These are phyloP conservation scores for Globisporangium viniferum DNA, from an alignment of 352 stramenopile genomes.

Conservation along the genomic window DNA sequence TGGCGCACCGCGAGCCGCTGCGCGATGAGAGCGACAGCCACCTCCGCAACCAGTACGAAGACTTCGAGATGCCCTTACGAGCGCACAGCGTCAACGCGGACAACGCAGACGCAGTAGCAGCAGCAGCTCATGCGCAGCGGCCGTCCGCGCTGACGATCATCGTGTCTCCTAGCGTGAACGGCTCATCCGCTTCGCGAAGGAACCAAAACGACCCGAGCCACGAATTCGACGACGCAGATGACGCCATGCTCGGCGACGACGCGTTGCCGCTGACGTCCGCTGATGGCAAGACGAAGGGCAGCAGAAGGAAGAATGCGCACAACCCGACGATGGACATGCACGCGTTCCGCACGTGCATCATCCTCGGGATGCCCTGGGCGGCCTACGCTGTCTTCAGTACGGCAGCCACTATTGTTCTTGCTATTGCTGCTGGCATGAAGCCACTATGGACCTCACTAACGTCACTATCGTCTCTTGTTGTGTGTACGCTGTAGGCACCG, in stretches of 20 bases:
- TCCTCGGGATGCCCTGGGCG: conserved; percentile 71
- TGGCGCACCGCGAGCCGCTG: not conserved
- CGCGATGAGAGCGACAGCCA: not conserved
- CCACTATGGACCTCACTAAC: not conserved
- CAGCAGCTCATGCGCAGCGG: not conserved
- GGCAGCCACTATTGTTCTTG: not conserved
- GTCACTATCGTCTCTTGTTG: not conserved
- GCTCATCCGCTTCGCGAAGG: not conserved
- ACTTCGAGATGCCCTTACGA: not conserved
- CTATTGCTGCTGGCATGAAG: not conserved
- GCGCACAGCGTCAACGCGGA: not conserved
- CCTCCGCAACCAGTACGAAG: not conserved
- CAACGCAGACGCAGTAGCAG: not conserved
- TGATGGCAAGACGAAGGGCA: not conserved
- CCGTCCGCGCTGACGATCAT: conserved; percentile 7
- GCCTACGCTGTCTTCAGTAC: conserved; percentile 69
- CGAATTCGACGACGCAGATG: not conserved
- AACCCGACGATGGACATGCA: conserved; percentile 14
- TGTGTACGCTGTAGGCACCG: conserved; percentile 36
- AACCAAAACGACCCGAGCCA: not conserved
- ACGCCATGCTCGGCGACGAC: conserved; percentile 5
- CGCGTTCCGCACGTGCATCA: conserved; percentile 54
- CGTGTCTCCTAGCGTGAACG: conserved; percentile 12
- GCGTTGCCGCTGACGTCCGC: not conserved
- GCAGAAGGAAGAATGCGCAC: not conserved